Conservation (phyloP, 2,329 filamentous ascomycete species). For the Lithohypha guttulata region DNA sequence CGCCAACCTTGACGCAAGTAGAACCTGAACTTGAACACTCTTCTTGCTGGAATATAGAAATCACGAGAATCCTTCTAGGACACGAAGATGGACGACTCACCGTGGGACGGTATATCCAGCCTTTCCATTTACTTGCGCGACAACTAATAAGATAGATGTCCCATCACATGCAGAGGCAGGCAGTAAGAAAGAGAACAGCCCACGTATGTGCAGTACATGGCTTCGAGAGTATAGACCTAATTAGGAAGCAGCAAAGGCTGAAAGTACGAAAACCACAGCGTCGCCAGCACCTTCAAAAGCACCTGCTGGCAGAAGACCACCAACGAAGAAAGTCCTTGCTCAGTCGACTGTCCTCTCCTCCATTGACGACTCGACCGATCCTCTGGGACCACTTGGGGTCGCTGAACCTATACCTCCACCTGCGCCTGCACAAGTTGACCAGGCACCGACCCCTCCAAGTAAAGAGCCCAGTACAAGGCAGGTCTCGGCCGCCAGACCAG, state of each 20-base stretch:
- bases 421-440: constrained; percentile 35
- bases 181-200: constrained; percentile 22
- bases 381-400: constrained; percentile 47
- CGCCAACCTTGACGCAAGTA: not conserved
- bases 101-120: constrained; percentile 38
- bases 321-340: constrained; percentile 47
- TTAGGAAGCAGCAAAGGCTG: too few relatives aligned
- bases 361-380: constrained; percentile 51
- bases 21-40: not conserved
- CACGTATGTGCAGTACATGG: constrained; percentile 10
- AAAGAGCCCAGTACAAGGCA: constrained; percentile 40
- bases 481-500: constrained; percentile 1
- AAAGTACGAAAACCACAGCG: too few relatives aligned
- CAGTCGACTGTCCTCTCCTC: constrained; percentile 53
- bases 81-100: constrained; percentile 32
- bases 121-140: constrained; percentile 20
- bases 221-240: too few relatives aligned
- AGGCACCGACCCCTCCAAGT: constrained; percentile 48
- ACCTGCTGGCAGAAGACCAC: constrained; percentile 39
- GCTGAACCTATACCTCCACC: constrained; percentile 23
- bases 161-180: constrained; percentile 23
- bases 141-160: constrained; percentile 13
- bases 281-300: constrained; percentile 36
- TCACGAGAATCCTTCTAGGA: too few relatives aligned
- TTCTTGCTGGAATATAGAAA: not conserved